Conservation (phyloP, 441 rosid genomes). For the Erysimum cheiri region DNA sequence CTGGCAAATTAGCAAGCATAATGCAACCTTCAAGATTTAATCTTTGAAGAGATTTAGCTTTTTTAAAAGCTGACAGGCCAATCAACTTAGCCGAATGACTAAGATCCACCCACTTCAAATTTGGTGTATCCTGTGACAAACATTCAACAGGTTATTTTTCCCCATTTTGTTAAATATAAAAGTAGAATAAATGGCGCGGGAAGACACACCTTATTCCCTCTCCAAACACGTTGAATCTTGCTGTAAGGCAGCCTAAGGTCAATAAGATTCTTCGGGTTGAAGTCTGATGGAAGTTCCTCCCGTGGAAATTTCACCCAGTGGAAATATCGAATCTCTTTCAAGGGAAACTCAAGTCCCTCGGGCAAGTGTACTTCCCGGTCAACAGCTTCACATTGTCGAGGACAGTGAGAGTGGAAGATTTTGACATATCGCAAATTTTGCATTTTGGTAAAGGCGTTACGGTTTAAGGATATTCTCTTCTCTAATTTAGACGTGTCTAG, state of each 20-base stretch:
- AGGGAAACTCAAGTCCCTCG: neutral
- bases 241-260: constrained; percentile 35
- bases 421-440: constrained; percentile 7
- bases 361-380: constrained; percentile 7
- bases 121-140: constrained; percentile 10
- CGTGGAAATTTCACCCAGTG: constrained; percentile 23
- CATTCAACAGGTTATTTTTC: neutral
- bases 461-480: neutral
- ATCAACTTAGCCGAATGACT: neutral
- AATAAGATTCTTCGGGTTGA: neutral
- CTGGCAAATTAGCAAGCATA: neutral
- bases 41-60: neutral
- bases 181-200: neutral
- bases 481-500: constrained; percentile 4
- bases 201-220: constrained; percentile 14
- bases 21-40: constrained; percentile 25
- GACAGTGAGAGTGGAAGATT: constrained; percentile 20
- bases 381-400: neutral
- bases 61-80: constrained; percentile 14
- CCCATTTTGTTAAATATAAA: too few relatives aligned
- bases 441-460: neutral
- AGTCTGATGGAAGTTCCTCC: constrained; percentile 18
- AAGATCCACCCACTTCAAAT: constrained; percentile 22
- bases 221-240: constrained; percentile 17
- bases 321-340: constrained; percentile 17